Base-by-base conservation (phyloP, 2,329 filamentous ascomycete species). In the Colletotrichum agaves region DNA sequence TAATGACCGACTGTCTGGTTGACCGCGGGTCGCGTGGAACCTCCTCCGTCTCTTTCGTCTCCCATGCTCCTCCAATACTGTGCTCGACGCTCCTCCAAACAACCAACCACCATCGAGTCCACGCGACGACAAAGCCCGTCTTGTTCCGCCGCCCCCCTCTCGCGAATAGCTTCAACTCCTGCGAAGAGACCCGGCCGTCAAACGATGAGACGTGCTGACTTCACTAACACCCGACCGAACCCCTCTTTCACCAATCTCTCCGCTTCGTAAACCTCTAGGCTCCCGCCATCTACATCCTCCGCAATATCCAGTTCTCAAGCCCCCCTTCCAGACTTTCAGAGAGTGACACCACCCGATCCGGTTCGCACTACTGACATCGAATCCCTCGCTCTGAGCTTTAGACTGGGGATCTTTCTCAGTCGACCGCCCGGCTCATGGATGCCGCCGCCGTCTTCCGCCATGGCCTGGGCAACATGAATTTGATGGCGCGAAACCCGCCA, bases 361-460 rank as follows among this genome's bases (percentile, higher is more conserved):
- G 13, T 33, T 4, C 19, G 63, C 43, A 27, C 37, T 15, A 19
- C 47, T 35, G 31, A 37, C 15, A 21, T 21, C 58, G 17, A 46
- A 33, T 6, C n/a, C 7, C 15, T 37, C 17, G 21, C 19, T 59
- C 17, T 19, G 11, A 31, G 5, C 52, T 47, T 5, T 46, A 15
- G 23, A 58, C 63, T 59, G 59, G 63, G 63, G 59, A 53, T 31
- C 41, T 43, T 23, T 41, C 63, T 67, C 67, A 53, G 65, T 68
- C 57, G 41, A 43, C 47, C 35, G 63, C 69, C 68, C 67, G 61
- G 69, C 75, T 72, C 69, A 91, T 91, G 88, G 86, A 90, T 76
- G 82, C 85, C 71, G 81, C 84, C 70, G 83, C 85, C 74, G 81
- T 89, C 74, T 88, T 89, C 73, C 86, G 85, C 72, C 87, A 87